These are phyloP conservation scores for Diplodia intermedia DNA, from an alignment of 2,329 filamentous ascomycete species.

Conservation along the genomic window DNA sequence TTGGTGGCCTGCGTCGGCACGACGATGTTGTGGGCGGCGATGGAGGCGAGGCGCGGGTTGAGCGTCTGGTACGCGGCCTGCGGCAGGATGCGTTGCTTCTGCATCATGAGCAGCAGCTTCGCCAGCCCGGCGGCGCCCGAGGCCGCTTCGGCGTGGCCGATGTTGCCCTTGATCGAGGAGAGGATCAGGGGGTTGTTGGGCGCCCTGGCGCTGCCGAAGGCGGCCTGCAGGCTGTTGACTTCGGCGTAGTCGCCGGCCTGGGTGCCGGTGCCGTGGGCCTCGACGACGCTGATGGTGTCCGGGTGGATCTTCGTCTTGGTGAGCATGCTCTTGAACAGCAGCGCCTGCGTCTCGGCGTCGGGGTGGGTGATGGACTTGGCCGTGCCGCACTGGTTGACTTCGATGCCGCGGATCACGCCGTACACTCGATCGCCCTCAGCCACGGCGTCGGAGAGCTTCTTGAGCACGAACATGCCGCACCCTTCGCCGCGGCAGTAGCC, in stretches of 20 bases:
- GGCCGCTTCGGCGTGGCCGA: slow-evolving; percentile 44
- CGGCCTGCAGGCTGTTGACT: slow-evolving; percentile 33
- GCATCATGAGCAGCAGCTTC: slow-evolving; percentile 41
- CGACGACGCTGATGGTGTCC: slow-evolving; percentile 34
- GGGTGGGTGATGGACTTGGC: slow-evolving; percentile 33
- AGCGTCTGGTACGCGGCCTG: slow-evolving; percentile 36
- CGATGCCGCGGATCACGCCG: slow-evolving; percentile 47
- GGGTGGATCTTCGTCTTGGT: slow-evolving; percentile 16
- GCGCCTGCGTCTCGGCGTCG: slow-evolving; percentile 28
- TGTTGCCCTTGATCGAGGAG: slow-evolving; percentile 39
- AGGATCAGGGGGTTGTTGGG: slow-evolving; percentile 1
- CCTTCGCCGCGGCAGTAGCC: slow-evolving; percentile 62
- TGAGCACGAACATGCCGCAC: slow-evolving; percentile 57
- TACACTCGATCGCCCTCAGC: slow-evolving; percentile 57
- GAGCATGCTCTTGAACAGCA: slow-evolving; percentile 26
- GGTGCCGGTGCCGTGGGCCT: slow-evolving; percentile 64
- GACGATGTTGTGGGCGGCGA: slow-evolving; percentile 33
- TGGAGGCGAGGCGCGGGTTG: slow-evolving; percentile 36
- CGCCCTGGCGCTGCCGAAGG: neutral
- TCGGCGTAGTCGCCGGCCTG: slow-evolving; percentile 55
- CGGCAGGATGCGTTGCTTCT: slow-evolving; percentile 34
- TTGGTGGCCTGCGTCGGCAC: slow-evolving; percentile 26
- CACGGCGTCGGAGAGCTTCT: slow-evolving; percentile 57
- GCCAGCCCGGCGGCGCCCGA: slow-evolving; percentile 39
- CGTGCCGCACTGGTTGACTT: slow-evolving; percentile 27